Base-by-base conservation (phyloP, 495 filamentous ascomycete genomes). In the Halenospora varia region DNA sequence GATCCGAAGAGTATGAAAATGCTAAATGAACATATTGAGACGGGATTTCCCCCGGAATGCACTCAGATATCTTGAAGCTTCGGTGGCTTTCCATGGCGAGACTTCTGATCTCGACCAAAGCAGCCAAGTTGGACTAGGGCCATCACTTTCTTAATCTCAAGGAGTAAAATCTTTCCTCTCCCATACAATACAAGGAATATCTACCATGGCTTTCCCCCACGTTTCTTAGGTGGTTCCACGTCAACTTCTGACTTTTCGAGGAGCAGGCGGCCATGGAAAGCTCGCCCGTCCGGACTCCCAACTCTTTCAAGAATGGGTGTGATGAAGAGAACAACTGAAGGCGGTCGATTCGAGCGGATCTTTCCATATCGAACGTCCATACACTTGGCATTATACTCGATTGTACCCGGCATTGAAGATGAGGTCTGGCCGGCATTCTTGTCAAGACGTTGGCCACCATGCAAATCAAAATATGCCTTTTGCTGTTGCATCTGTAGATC, bases 201-300 rank as follows among this genome's bases (percentile, higher is more conserved):
- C 29, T 35, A 35, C 29, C 29, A 35, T 13, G 13, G 4, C 29
- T 35, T 35, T 13, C 6, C 29, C 29, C 29, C 13, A 6, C 6
- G 13, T 22, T 20, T 48, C n/a, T 23, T 48, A 24, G 63, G 10
- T 63, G 76, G 10, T 55, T 59, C 6, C 76, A 81, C 22, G 60
- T 79, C 41, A 66, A 80, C 2, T 63, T 67, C 1, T 66, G 71
- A 25, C 3, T 48, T 48, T 48, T 48, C 46, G 13, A 48, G 3
- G 13, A 48, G n/a, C 13, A 48, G 18, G 23, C 3, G 20, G 3
- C n/a, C 13, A 22, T 48, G 13, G 46, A 19, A 48, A 3, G 19
- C 23, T 23, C 23, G 46, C 23, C 46, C 46, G 13, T 48, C 46
- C 10, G 46, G 23, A 23, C 23, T 48, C 19, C 46, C 46, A 13